Evolutionary conservation across 177 flowering plant genomes (phyloP), one percentile per base, ranked within the genome.

Genomic region (Vitis hybrid): DNA sequence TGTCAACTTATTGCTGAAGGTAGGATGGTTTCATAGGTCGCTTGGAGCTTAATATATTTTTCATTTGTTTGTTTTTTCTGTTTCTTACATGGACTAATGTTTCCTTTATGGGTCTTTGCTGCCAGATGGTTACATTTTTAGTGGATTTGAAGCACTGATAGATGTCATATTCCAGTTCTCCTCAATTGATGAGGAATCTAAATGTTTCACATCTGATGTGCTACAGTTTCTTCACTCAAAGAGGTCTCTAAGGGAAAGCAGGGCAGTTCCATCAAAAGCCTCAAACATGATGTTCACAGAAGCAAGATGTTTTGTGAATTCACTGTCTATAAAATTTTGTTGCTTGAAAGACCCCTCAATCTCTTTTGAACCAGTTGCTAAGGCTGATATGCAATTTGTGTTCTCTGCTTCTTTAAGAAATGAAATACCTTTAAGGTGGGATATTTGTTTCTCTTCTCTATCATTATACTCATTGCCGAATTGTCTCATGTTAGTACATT

Each of bases 1-100:
- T 84, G 92, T 74, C 85, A 86, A 74, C 35, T 91, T 70, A 70
- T 75, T 71, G 85, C 75, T 72, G 88, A 88, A 79, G 97, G 99
- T 94, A 80, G 40, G 81, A 18, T 62, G 18, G 5, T 18, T 69
- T 72, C 15, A 8, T 54, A 15, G 52, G 4, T 70, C n/a, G 21
- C 52, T 66, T 70, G 59, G 11, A 1, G n/a, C 2, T 52, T 7
- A 13, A 8, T 11, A 46, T 16, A 11, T 4, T 64, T 52, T 51
- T 57, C 55, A 2, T 9, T 24, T 64, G 50, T 64, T 52, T 21
- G 7, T 12, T 51, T 6, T 50, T 49, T 49, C 30, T 35, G 59
- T 21, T 35, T 13, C 19, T 15, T 58, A 13, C 56, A 8, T 55
- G 6, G 6, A 54, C 19, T 50, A 55, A 27, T 4, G 48, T 48